Percentiles rank a stretch among this genome's conserved stretches.
Conservation (phyloP, 2,329 filamentous ascomycete genomes). For the Drechslera avenae region DNA sequence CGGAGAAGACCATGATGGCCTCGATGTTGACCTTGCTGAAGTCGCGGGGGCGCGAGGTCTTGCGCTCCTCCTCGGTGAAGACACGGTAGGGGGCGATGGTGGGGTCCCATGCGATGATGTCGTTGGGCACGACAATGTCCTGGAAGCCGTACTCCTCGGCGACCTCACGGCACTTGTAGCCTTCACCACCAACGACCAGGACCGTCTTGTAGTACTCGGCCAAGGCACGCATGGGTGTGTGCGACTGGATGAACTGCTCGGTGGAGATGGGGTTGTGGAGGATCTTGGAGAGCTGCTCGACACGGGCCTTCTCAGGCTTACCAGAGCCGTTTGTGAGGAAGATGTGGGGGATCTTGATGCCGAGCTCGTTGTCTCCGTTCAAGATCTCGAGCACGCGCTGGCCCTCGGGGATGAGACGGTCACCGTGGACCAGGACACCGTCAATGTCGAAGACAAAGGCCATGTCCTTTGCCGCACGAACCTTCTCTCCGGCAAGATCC, state of each 20-base stretch:
- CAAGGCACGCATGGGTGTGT: conserved; percentile 77
- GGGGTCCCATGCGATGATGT: conserved; percentile 72
- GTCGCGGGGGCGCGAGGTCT: conserved; percentile 70
- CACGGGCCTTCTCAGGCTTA: conserved; percentile 69
- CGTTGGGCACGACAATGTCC: conserved; percentile 74
- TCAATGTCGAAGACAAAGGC: conserved; percentile 81
- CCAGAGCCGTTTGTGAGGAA: conserved; percentile 77
- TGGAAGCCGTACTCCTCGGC: conserved; percentile 76
- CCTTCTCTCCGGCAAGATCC: conserved; percentile 68
- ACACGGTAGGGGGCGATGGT: conserved; percentile 71
- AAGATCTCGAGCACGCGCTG: conserved; percentile 70
- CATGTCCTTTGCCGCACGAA: conserved; percentile 75
- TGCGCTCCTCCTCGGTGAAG: conserved; percentile 71
- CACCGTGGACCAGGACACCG: conserved; percentile 75
- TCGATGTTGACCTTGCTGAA: conserved; percentile 74
- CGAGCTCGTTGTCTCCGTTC: conserved; percentile 76
- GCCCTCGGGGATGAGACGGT: conserved; percentile 71
- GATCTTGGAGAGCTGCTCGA: conserved; percentile 70
- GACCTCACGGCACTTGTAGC: conserved; percentile 74
- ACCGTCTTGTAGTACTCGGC: conserved; percentile 79
- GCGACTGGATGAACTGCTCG: conserved; percentile 78
- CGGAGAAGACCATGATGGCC: conserved; percentile 75
- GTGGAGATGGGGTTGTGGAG: conserved; percentile 68
- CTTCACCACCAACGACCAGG: conserved; percentile 75
- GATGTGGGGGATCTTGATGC: conserved; percentile 77